Base-by-base conservation (phyloP, 2,329 filamentous ascomycete species). In the Talaromyces sp. region DNA sequence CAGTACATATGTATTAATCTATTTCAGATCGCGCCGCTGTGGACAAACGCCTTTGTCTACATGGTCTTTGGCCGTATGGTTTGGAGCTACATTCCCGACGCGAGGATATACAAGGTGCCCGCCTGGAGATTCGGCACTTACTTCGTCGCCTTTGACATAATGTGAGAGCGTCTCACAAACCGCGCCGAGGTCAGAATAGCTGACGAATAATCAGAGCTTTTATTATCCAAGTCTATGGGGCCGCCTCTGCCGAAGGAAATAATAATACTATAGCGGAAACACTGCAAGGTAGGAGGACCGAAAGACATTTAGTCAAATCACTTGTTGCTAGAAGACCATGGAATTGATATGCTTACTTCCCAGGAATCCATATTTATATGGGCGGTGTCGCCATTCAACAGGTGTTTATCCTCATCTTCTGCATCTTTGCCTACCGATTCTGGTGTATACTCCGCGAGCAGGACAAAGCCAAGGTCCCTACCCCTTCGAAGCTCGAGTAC, bases 361-460 rank as follows among this genome's bases (percentile, higher is more conserved):
- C 9, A 56, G 54, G 54, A 7, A 19, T 81, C 14, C 74, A 82
- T 65, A 78, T 82, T 61, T 84, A 84, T 68, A 84, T 82, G 79
- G 80, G 77, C 8, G 81, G 82, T 0, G 80, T 84, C 14, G 80
- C 77, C 0, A 66, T 83, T 0, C 82, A 84, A 62, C 71, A 83
- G 63, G 67, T 79, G 31, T 82, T 82, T 59, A 81, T 84, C 58
- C 58, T 82, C 1, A 53, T 78, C n/a, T 82, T 84, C 61, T 65
- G 76, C 1, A 67, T 62, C 0, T 69, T 84, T 1, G 71, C 74
- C 0, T 69, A 77, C 29, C 67, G 69, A 19, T 78, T 82, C 52
- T 73, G 78, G 32, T 62, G 67, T 2, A 66, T 69, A 6, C 32
- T 35, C 13, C 32, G 32, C 14, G 32, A 35, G 32, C 32, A 35